A percentile compares a stretch with the other conserved stretches of the same genome.
Evolutionary conservation across 495 filamentous ascomycete species (phyloP).

Genomic region (Penicillium diatomitis): DNA sequence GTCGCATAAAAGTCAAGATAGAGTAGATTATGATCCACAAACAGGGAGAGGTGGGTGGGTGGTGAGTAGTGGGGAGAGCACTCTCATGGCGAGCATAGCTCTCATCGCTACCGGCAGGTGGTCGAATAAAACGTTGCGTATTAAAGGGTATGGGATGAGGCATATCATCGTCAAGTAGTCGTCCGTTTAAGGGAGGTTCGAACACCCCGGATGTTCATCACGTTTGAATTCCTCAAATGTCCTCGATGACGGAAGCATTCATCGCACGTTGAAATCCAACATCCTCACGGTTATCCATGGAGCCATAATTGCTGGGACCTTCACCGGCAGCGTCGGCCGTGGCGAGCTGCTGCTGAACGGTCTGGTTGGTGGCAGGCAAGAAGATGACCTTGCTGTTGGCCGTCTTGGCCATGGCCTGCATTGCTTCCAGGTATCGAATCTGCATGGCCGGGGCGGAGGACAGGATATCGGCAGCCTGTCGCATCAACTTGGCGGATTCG

Average conservation of each 20-base stretch:
- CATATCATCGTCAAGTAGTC: slow-evolving; percentile 11
- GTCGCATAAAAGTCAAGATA: no score
- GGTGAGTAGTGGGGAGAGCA: no score
- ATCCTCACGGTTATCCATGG: slow-evolving; percentile 20
- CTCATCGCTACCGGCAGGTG: no score
- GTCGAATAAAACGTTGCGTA: background rate
- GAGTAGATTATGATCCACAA: no score
- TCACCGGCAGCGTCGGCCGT: slow-evolving; percentile 49
- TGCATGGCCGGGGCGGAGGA: slow-evolving; percentile 95
- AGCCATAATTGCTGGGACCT: slow-evolving; percentile 45
- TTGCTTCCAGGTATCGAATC: slow-evolving; percentile 97
- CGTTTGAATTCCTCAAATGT: slow-evolving; percentile 48
- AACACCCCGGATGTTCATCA: no score
- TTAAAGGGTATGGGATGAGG: slow-evolving; percentile 7
- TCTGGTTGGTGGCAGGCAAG: slow-evolving; percentile 55
- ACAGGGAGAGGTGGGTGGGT: no score
- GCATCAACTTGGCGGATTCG: slow-evolving; percentile 94
- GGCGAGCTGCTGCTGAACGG: slow-evolving; percentile 37
- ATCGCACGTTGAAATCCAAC: slow-evolving; percentile 74
- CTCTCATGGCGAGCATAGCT: no score
- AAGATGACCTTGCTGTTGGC: slow-evolving; percentile 98
- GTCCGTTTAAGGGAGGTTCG: no score
- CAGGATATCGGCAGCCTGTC: slow-evolving; percentile 93
- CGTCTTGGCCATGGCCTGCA: slow-evolving; percentile 97
- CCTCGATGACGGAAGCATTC: slow-evolving; percentile 77